Evolutionary conservation across 2,329 filamentous ascomycete species (phyloP), one percentile per base, ranked within the genome.

Genomic region (Neonectria hederae): DNA sequence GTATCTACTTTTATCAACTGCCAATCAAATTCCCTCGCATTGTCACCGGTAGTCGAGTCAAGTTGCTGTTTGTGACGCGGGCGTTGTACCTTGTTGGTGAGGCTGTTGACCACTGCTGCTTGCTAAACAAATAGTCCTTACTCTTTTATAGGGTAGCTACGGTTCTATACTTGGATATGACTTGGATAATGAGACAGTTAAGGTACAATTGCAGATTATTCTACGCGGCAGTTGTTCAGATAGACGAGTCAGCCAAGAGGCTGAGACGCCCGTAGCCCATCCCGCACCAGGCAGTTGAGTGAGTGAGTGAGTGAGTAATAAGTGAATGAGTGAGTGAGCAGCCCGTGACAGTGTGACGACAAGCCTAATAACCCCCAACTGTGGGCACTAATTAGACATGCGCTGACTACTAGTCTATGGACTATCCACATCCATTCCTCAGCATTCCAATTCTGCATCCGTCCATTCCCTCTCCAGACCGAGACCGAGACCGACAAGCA

Each of bases 121-220:
- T 8, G 28, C 7, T 11, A 30, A 11, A 26, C 24, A 4, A 26
- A 7, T 26, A 26, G 24, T 32, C 30, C 30, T 32, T 11, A 11
- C 30, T 32, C 2, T 5, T 38, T 38, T 13, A 17, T 38, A 17
- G 35, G 35, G 14, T 38, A 17, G 35, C 17, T 7, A 3, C 5
- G 14, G 14, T 38, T 38, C 35, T 8, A 8, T 1, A 38, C 35
- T 8, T 38, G 35, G 35, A 17, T 38, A 38, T 8, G 35, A n/a
- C 35, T 38, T 35, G 13, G 4, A 17, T n/a, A 38, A 17, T 38
- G 35, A 38, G 35, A 38, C 35, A 38, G 35, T 5, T 6, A 38
- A 42, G 32, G 51, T 55, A 59, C 59, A 53, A 32, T 22, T 32
- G 43, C 59, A 56, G 21, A 4, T 7, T 24, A 17, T 19, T 30